Conservation (phyloP, 495 filamentous ascomycete genomes). For the Neurospora cerealis region DNA sequence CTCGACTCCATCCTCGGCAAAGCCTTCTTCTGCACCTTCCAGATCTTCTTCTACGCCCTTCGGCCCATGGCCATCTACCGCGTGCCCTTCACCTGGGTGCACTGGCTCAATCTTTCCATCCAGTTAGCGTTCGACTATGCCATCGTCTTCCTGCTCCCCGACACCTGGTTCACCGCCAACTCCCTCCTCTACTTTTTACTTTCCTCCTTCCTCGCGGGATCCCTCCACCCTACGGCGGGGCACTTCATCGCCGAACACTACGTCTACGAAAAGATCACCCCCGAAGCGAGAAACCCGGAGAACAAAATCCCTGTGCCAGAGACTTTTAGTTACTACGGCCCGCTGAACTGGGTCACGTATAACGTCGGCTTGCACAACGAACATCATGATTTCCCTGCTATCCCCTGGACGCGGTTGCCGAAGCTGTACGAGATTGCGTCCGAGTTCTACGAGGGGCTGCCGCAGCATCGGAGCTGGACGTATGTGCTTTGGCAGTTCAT, state of each 20-base stretch:
- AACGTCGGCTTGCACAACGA: constrained; percentile 98
- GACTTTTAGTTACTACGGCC: constrained; percentile 95
- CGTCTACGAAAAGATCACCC: constrained; percentile 67
- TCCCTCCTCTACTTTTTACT: constrained; percentile 70
- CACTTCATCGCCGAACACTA: constrained; percentile 99
- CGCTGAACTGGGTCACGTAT: constrained; percentile 85
- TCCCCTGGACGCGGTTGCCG: constrained; percentile 84
- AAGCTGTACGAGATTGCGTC: constrained; percentile 66
- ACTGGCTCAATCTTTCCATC: constrained; percentile 64
- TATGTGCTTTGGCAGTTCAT: constrained; percentile 94
- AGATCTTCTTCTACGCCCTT: constrained; percentile 99
- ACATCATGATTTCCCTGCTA: constrained; percentile 96
- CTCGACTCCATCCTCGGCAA: constrained; percentile 96
- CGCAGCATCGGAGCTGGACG: constrained; percentile 79
- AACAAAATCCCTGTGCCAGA: constrained; percentile 65
- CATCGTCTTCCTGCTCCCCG: constrained; percentile 40
- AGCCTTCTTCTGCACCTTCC: constrained; percentile 98
- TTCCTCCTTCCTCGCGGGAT: constrained; percentile 87
- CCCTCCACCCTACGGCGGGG: constrained; percentile 86
- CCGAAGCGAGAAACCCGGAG: constrained; percentile 48
- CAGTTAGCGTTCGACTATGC: constrained; percentile 72
- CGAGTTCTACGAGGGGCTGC: constrained; percentile 89
- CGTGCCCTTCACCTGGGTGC: constrained; percentile 77
- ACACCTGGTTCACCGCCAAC: constrained; percentile 37
- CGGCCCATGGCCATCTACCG: constrained; percentile 92